Evolutionary conservation across 371 early-diverging fungal genomes (phyloP), one percentile per base, ranked within the genome.

Genomic region (Blakeslea trispora): DNA sequence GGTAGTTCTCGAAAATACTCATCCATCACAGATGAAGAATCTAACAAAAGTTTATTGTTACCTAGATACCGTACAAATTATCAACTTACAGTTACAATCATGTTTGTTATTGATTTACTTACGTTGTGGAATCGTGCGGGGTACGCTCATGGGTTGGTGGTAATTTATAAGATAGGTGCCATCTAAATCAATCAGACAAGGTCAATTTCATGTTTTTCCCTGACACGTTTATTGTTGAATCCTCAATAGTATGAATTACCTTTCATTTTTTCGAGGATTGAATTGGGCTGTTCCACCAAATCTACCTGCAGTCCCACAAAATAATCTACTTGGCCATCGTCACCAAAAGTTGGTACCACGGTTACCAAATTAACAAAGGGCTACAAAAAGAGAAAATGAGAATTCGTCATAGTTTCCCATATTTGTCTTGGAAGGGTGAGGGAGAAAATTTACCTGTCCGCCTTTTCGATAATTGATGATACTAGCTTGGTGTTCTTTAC

Each of bases 301-400:
- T 86, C 86, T 0, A 85, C 74, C 51, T 86, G 87, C 22, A 89
- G 75, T 0, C 87, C 89, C 23, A 89, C 83, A 71, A 76, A 85
- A 59, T 72, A 83, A 32, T 79, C 74, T 6, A 85, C 68, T 40
- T 77, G 73, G 13, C 50, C 57, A 21, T 23, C 17, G n/a, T 54
- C 34, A 5, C 35, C 55, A 14, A 68, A 61, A n/a, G 87, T 63
- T 0, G 90, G 88, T 47, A 89, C 75, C 14, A 88, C 70, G 1
- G 86, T 86, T 8, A 86, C 63, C 39, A 84, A 68, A 56, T 87
- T 88, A 53, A 87, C 81, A 69, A 89, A 89, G 6, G 88, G 88
- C 72, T 81, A 48, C 1, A 19, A 15, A 32, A 0, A 35, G 28
- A 40, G 19, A 17, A 31, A 37, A 24, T 13, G 18, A 34, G 5